These are phyloP conservation scores for Cryptococcus hybrid DNA, from an alignment of 1,284 basidiomycete genomes.

Conservation along the genomic window DNA sequence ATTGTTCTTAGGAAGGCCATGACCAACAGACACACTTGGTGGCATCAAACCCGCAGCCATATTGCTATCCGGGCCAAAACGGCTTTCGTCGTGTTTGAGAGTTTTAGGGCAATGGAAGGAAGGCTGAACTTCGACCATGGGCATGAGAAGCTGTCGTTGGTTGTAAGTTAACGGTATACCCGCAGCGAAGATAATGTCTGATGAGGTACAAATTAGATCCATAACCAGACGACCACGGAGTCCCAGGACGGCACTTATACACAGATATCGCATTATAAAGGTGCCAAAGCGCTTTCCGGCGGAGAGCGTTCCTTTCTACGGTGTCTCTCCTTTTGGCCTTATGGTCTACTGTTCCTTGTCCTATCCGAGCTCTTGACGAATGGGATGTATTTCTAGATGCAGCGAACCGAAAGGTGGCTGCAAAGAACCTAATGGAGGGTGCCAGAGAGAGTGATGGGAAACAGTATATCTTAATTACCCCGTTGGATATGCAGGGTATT, in stretches of 20 bases:
- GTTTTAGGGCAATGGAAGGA: constrained; percentile 80
- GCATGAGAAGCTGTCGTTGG: constrained; percentile 63
- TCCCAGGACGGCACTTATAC: constrained; percentile 8
- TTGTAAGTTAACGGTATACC: constrained; percentile 52
- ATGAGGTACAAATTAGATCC: constrained; percentile 14
- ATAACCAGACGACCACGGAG: constrained; percentile 23
- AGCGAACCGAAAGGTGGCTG: constrained; percentile 84
- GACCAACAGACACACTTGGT: constrained; percentile 63
- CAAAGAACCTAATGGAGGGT: constrained; percentile 88
- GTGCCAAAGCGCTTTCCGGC: constrained; percentile 65
- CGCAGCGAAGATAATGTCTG: neutral
- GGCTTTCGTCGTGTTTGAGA: constrained; percentile 79
- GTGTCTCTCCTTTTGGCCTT: constrained; percentile 88
- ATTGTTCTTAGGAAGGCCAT: constrained; percentile 40
- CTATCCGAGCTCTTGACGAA: constrained; percentile 83
- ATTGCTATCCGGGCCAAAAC: constrained; percentile 79
- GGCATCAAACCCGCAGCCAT: constrained; percentile 82
- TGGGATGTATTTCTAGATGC: constrained; percentile 83
- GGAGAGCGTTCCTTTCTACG: constrained; percentile 98
- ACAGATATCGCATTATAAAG: constrained; percentile 58
- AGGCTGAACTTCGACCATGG: constrained; percentile 76
- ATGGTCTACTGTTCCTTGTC: constrained; percentile 94
- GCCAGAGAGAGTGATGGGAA: constrained; percentile 78
- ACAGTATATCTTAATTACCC: constrained; percentile 90
- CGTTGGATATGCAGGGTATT: constrained; percentile 53